Conservation (phyloP, 805 yeast genomes). For the Teunomyces stri region DNA sequence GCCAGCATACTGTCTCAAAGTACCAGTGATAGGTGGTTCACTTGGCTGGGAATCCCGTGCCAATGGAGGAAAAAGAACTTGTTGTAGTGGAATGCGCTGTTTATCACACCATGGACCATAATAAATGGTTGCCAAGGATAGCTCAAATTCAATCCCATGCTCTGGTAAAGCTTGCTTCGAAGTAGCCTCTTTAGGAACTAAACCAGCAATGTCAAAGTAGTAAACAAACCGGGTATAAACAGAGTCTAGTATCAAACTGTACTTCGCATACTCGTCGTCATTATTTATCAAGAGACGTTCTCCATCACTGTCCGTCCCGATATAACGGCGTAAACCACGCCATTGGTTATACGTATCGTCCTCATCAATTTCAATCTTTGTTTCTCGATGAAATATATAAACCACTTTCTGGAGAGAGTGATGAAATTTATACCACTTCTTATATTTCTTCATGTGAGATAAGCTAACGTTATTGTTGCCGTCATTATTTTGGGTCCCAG, state of each 20-base stretch:
- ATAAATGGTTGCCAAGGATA: slow-evolving; percentile 63
- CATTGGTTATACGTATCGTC: slow-evolving; percentile 40
- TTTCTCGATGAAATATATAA: slow-evolving; percentile 1
- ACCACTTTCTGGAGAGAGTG: slow-evolving; percentile 7
- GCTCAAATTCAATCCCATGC: slow-evolving; percentile 55
- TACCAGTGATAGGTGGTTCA: slow-evolving; percentile 43
- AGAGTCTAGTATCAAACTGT: slow-evolving; percentile 65
- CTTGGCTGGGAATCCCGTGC: slow-evolving; percentile 52
- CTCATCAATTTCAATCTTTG: slow-evolving; percentile 5
- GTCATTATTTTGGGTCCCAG: background rate
- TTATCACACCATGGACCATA: slow-evolving; percentile 98
- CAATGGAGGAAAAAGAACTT: slow-evolving; percentile 63
- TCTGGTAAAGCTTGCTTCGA: slow-evolving; percentile 43
- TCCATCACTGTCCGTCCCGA: slow-evolving; percentile 37
- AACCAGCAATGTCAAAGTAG: slow-evolving; percentile 73
- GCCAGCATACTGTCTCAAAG: slow-evolving; percentile 52
- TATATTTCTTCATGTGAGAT: slow-evolving; percentile 16
- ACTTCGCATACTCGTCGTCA: slow-evolving; percentile 79
- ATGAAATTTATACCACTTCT: slow-evolving; percentile 21
- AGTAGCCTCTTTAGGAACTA: slow-evolving; percentile 2
- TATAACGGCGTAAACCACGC: slow-evolving; percentile 76
- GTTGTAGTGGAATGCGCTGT: slow-evolving; percentile 65
- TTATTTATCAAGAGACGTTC: slow-evolving; percentile 29
- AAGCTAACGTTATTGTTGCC: slow-evolving; percentile 2
- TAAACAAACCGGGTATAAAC: slow-evolving; percentile 53